These are phyloP conservation scores for Citrus maxima DNA, from an alignment of 345 rosid genomes.

Conservation along the genomic window DNA sequence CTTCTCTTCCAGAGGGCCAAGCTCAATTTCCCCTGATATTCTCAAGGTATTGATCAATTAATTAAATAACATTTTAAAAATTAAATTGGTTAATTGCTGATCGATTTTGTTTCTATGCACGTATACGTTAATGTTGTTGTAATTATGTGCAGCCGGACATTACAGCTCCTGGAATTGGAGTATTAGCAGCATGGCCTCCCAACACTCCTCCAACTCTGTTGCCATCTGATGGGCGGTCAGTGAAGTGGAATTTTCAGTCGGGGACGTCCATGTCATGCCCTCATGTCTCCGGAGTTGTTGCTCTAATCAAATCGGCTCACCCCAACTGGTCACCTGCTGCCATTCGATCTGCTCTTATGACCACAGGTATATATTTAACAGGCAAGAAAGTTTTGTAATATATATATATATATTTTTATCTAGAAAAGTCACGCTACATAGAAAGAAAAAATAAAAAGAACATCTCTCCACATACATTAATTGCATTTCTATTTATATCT, in stretches of 20 bases:
- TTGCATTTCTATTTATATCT: too few relatives aligned
- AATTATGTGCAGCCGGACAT: constrained; percentile 54
- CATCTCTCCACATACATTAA: too few relatives aligned
- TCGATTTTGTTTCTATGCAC: neutral
- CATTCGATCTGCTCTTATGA: constrained; percentile 71
- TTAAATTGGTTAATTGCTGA: too few relatives aligned
- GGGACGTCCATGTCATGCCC: constrained; percentile 86
- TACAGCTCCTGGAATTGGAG: constrained; percentile 61
- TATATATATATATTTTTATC: too few relatives aligned
- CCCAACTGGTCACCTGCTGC: constrained; percentile 73
- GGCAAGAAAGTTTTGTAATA: too few relatives aligned
- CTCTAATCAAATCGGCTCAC: constrained; percentile 60
- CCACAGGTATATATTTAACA: constrained; percentile 18
- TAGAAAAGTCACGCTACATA: too few relatives aligned
- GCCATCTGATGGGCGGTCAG: constrained; percentile 25
- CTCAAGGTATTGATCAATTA: constrained; percentile 43
- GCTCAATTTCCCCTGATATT: constrained; percentile 55
- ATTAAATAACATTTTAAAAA: neutral
- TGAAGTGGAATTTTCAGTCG: constrained; percentile 59
- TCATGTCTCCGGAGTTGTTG: constrained; percentile 61
- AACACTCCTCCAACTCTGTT: constrained; percentile 41
- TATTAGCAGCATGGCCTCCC: constrained; percentile 77
- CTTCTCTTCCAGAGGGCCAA: constrained; percentile 57
- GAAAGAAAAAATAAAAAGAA: too few relatives aligned
- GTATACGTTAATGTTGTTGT: too few relatives aligned